Base-by-base conservation (phyloP, 202 grass and related monocot genomes). In the Zizania palustris region DNA sequence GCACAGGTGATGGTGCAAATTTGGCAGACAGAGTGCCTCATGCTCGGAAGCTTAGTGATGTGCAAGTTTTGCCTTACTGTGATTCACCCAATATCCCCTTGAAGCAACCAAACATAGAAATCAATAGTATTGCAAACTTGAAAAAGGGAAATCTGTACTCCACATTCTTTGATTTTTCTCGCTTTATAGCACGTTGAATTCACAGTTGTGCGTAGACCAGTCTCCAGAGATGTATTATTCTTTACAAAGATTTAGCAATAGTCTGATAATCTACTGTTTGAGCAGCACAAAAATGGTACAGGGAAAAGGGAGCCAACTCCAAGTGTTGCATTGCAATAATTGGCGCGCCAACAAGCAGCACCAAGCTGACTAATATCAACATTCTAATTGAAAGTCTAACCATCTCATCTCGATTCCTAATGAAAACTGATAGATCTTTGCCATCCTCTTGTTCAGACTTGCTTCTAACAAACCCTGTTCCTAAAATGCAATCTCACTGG, bases 401-500 rank as follows among this genome's bases (percentile, higher is more conserved):
- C 20, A 68, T 79, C 51, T 79, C 35, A 37, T 45, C 36, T 21
- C 13, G 68, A 63, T 53, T 18, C 39, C 14, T 65, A 82, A 59
- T 35, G 37, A 77, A 85, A 80, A 85, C 36, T 72, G 3, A 16
- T 21, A 65, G 58, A 76, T 70, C 34, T 74, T 28, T 70, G 5
- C 51, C 19, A 38, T 76, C 60, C 71, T 40, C 79, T 37, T 59
- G 28, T 18, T 56, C 33, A 40, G 37, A 28, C 28, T 28, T 86
- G 20, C 85, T 83, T 67, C n/a, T 6, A 5, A 76, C 12, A 4
- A 16, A 7, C 68, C 21, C 34, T 59, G 34, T 65, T 62, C 72
- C 64, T 93, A 87, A 73, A 85, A 80, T 73, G 90, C 78, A 61
- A 97, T 93, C 74, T 97, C 93, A 63, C 93, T 85, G 21, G 88